Evolutionary conservation across 2,329 filamentous ascomycete genomes (phyloP), one percentile per base, ranked within the genome.

Genomic region (Colletotrichum sp.): DNA sequence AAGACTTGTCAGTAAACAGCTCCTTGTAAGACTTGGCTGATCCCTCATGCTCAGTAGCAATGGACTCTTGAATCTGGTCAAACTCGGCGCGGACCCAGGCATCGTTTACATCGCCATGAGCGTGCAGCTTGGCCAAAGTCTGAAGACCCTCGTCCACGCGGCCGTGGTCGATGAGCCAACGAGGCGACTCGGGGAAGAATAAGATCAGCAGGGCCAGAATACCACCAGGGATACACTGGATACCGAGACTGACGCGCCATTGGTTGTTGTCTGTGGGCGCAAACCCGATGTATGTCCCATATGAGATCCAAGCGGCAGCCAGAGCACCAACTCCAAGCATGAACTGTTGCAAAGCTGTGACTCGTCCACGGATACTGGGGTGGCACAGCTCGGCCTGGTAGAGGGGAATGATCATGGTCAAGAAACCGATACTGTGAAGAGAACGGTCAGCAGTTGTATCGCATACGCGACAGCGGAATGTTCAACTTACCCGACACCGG

Each of bases 371-470:
- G 78, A 96, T 96, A 72, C 88, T 89, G 2, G 94, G 94, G 80
- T 96, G 94, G 5, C 93, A 92, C 29, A 96, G 88, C 79, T 97
- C 94, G 27, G 93, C 93, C 80, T 96, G 94, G 80, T 95, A 96
- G 0, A 96, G 83, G 3, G 94, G 83, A 69, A 85, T 81, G 12
- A 82, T 82, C 82, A 83, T 84, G 59, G 80, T 78, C 69, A 85
- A 73, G 72, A 84, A 82, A 66, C 86, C 83, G 71, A 90, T 87
- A 54, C 88, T 90, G 15, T 9, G 16, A 16, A 43, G n/a, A 34
- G 13, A 24, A 4, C 15, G 16, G 18, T n/a, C 54, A 58, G 6
- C 9, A 15, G 18, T 24, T 13, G 18, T 16, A 21, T 15, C 21
- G 27, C 11, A 51, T 13, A 51, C 11, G n/a, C n/a, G 13, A 15